Percentiles rank a stretch among this genome's conserved stretches.
phyloP scores from a whole-genome alignment of 208 protist genomes.

The Novymonas esmeraldas region DNA sequence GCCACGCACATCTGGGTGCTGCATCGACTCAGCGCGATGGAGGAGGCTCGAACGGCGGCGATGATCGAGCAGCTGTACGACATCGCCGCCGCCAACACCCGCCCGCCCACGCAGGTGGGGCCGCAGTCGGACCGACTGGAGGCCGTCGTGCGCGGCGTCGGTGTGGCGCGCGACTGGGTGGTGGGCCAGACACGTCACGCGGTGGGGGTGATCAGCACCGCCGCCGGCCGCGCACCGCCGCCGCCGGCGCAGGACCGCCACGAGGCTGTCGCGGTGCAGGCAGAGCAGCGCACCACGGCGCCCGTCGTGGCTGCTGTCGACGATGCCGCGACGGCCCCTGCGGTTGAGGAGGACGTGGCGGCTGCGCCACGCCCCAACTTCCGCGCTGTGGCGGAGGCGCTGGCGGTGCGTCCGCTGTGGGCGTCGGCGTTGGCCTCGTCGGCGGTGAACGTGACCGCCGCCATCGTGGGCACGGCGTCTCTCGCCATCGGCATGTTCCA shows the following conservation, averaged over 20 bases:
- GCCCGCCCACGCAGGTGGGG: background rate
- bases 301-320: background rate
- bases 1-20: slow-evolving; percentile 38
- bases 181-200: background rate
- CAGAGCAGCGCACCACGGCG: background rate
- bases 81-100: slow-evolving; percentile 17
- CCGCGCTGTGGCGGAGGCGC: slow-evolving; percentile 27
- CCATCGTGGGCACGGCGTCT: slow-evolving; percentile 38
- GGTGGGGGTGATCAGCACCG: background rate
- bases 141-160: slow-evolving; percentile 13
- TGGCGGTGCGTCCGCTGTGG: slow-evolving; percentile 39
- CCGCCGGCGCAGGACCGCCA: background rate
- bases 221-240: background rate
- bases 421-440: slow-evolving; percentile 28
- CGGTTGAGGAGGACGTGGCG: background rate
- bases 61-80: slow-evolving; percentile 51
- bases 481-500: slow-evolving; percentile 73
- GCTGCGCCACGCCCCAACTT: slow-evolving; percentile 31
- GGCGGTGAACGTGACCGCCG: slow-evolving; percentile 29
- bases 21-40: slow-evolving; percentile 13
- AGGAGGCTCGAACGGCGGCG: slow-evolving; percentile 35
- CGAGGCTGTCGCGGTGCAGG: background rate
- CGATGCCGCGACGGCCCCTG: background rate
- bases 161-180: slow-evolving; percentile 10
- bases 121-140: background rate